Percentiles rank a stretch among this genome's conserved stretches.
Evolutionary conservation across 345 rosid species (phyloP).

Genomic region (Euclidium syriacum): DNA sequence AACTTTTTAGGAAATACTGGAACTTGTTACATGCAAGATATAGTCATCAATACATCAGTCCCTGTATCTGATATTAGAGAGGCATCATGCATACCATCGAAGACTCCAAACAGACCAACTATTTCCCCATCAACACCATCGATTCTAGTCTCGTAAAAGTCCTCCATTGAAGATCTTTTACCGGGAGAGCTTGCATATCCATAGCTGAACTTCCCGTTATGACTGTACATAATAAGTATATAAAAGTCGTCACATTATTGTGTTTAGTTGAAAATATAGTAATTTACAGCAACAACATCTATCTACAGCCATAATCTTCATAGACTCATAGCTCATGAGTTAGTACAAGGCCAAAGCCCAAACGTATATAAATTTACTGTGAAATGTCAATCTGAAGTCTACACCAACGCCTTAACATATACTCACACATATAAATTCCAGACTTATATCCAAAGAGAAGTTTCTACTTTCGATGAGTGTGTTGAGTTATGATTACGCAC

Average conservation of each 20-base stretch:
- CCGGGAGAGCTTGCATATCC: slow-evolving; percentile 99
- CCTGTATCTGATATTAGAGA: background rate
- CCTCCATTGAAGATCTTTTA: slow-evolving; percentile 98
- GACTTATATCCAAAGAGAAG: background rate
- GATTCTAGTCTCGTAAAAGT: slow-evolving; percentile 91
- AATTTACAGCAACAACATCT: background rate
- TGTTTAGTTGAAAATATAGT: background rate
- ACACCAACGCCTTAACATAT: background rate
- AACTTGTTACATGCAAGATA: background rate
- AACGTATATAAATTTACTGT: background rate
- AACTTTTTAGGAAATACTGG: background rate
- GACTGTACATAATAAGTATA: slow-evolving; percentile 40
- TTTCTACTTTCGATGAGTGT: background rate
- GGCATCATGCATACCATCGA: slow-evolving; percentile 68
- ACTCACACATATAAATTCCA: background rate
- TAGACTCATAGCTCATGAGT: background rate
- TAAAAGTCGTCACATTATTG: background rate
- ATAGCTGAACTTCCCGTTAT: slow-evolving; percentile 91
- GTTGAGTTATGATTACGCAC: background rate
- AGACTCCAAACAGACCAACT: slow-evolving; percentile 97
- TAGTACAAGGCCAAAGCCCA: background rate
- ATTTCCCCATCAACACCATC: slow-evolving; percentile 90
- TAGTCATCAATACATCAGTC: background rate
- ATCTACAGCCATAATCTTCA: background rate
- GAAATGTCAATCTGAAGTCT: background rate